Base-by-base conservation (phyloP, 2,329 filamentous ascomycete species). In the Rosellinia necatrix region DNA sequence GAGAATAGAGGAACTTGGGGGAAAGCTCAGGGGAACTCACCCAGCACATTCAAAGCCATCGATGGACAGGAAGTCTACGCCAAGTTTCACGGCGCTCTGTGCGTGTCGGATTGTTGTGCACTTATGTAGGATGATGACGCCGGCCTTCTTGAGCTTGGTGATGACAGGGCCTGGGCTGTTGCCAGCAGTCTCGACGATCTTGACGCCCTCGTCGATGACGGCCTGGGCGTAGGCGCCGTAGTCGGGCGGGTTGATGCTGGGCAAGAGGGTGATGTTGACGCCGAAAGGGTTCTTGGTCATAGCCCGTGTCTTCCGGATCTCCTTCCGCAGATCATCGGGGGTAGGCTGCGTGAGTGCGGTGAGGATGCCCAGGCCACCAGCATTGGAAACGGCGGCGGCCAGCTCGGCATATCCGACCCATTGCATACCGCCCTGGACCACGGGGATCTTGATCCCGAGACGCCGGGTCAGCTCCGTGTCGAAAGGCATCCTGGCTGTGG, bases 41-140 rank as follows among this genome's bases (percentile, higher is more conserved):
- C 82, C 94, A 38, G 92, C 94, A 76, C 94, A 99, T 75, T 99
- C 94, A 71, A 99, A 97, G 38, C 94, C 94, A 71, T 99, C 94
- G 66, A 99, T 97, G 64, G 88, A 92, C 55, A 99, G 78, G 76
- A 99, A 97, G 75, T 99, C 94, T 4, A 97, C 94, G 61, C 94
- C 94, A 34, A 97, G 86, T 76, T 96, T 96, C 56, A 96, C 83
- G 44, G 94, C 94, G 63, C 89, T 92, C 73, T 91, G 85, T 17
- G 94, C 94, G 72, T 99, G 94, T 52, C 92, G 81, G 76, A 99
- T 96, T 4, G 91, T 96, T 7, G 94, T 99, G 80, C 94, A 97
- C 78, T 99, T 99, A 83, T 99, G 94, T 53, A 99, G 79, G 66
- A 99, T 86, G 53, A 83, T 93, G 68, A 84, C 83, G 53, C 85